Evolutionary conservation across 2,329 filamentous ascomycete species (phyloP).

Genomic region (Sporothrix schenckii): DNA sequence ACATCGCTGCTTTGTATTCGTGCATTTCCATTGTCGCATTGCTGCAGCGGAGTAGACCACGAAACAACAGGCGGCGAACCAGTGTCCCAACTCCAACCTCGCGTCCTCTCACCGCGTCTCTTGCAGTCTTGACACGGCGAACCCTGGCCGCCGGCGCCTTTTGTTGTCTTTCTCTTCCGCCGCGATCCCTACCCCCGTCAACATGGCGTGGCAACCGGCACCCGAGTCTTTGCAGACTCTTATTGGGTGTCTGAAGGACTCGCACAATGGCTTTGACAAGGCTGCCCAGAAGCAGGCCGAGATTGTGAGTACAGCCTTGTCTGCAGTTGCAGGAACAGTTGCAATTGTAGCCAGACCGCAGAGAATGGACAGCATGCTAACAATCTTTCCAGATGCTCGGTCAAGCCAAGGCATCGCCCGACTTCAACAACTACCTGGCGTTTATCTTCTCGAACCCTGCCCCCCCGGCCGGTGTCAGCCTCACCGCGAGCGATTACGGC

Average conservation of each 20-base stretch:
- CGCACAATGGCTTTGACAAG: slow-evolving; percentile 80
- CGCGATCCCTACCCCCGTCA: slow-evolving; percentile 24
- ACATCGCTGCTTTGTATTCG: background rate
- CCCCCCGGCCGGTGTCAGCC: slow-evolving; percentile 62
- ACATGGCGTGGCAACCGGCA: slow-evolving; percentile 91
- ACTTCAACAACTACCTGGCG: slow-evolving; percentile 96
- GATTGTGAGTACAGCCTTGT: slow-evolving; percentile 60
- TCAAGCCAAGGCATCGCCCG: slow-evolving; percentile 83
- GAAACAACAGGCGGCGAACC: background rate
- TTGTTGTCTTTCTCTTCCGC: background rate
- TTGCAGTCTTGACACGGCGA: background rate
- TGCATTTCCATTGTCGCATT: slow-evolving; percentile 23
- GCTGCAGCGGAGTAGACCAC: slow-evolving; percentile 9
- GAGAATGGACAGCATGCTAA: background rate
- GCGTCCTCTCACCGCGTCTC: background rate
- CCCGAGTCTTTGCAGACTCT: slow-evolving; percentile 87
- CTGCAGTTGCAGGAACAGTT: background rate
- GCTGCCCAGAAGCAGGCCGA: slow-evolving; percentile 86
- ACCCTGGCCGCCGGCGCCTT: background rate
- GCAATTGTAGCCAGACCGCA: background rate
- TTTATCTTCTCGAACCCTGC: slow-evolving; percentile 79
- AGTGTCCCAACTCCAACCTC: background rate
- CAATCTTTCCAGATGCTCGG: slow-evolving; percentile 73
- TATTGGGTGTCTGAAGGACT: slow-evolving; percentile 85
- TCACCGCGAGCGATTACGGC: slow-evolving; percentile 65